Evolutionary conservation across 1,139 yeast species (phyloP), one percentile per base, ranked within the genome.

Genomic region (Yamadazyma mexicana): DNA sequence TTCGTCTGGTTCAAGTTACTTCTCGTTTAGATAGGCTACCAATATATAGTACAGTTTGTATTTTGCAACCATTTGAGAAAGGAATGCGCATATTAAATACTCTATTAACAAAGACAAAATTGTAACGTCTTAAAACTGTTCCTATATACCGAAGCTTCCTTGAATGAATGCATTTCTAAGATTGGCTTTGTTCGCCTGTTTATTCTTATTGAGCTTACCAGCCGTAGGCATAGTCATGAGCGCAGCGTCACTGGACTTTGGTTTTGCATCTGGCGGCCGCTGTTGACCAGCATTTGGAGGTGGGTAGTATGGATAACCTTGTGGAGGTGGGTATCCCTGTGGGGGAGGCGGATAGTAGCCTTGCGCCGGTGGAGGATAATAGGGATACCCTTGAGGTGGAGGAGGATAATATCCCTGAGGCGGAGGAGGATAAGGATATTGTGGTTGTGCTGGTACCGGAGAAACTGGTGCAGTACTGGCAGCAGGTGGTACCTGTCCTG

Each of bases 161-260:
- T 64, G 67, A 39, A 62, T 62, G 40, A 72, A 62, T 1, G 75
- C 76, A 9, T 73, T 68, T 38, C 77, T 56, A 39, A 72, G 53
- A 33, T 62, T 58, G 2, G 73, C 76, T 43, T 68, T 68, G 43
- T 67, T 67, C 11, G 59, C 50, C 16, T 52, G 56, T 26, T 54
- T 50, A 45, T 70, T 69, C 54, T 70, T 71, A 43, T 66, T 58
- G 47, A 50, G 56, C 41, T 54, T 62, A 17, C 55, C 62, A 3
- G 64, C 70, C 7, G 56, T 43, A 9, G 77, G 77, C 56, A 69
- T 61, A 34, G 60, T 59, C 59, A 59, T 60, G 61, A 70, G 56
- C 1, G 72, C 60, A 40, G 61, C 49, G 34, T 66, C 71, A 22
- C 64, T 39, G 2, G 48, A 43, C 8, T 37, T 39, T 22, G 37